Base-by-base conservation (phyloP, 176 grass and related monocot genomes). In the Oryza australiensis region DNA sequence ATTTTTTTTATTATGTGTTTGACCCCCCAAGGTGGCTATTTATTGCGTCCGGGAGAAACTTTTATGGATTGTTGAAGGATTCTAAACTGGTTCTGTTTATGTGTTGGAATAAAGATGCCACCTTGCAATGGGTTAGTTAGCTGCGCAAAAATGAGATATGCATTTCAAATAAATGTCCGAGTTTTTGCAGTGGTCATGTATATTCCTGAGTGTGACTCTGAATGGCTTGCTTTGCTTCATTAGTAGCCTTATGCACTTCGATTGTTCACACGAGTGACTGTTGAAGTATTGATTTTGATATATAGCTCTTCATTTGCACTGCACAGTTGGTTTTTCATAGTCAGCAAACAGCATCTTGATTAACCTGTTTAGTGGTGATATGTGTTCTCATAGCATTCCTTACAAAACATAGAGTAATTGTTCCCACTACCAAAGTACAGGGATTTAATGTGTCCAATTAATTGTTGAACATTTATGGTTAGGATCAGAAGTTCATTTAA, bases 1-100 rank as follows among this genome's bases (percentile, higher is more conserved):
- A 26, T 62, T 28, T 24, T 27, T 82, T 27, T 82, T 8, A 62
- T 59, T 63, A 57, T 62, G 53, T 73, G 53, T 63, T 59, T 73
- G 68, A 73, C 41, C 20, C 57, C 57, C 57, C 32, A 73, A 34
- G 18, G 27, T 73, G 20, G 69, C 22, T 30, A 26, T 30, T 73
- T 48, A 51, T 66, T 51, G 12, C 20, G 0, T 46, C n/a, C 3
- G 0, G 62, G 26, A 64, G 43, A 38, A 38, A 26, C 55, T 24
- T 82, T 11, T 46, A 30, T 72, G 7, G 23, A 33, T 49, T 11
- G 70, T 29, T 30, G 26, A 20, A 30, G 22, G 27, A 33, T 82
- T 82, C 40, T 65, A 73, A 35, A 22, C 13, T 20, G 13, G 9
- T 74, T 66, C 43, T 74, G 12, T 59, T 48, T 74, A 71, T 59